These are phyloP conservation scores for Pyrenochaeta sp. DNA, from an alignment of 2,329 filamentous ascomycete genomes.

Conservation along the genomic window DNA sequence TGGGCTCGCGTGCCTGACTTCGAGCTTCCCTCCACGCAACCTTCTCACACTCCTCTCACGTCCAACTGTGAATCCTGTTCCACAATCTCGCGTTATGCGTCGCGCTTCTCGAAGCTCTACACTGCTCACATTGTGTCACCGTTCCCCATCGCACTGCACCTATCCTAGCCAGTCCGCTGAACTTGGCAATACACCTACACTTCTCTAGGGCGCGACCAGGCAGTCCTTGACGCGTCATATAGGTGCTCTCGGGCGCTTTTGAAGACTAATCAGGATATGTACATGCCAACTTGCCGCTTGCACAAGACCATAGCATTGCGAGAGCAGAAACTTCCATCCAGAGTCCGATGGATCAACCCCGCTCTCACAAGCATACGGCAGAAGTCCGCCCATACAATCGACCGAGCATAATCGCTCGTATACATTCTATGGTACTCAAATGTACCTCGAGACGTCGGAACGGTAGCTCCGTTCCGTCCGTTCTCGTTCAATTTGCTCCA, in stretches of 20 bases:
- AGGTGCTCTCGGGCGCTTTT: neutral
- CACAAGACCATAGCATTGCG: neutral
- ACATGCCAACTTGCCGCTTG: neutral
- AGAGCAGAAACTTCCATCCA: neutral
- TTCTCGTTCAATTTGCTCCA: conserved; percentile 1
- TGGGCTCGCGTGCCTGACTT: too few relatives aligned
- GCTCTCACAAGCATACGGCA: neutral
- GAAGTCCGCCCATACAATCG: neutral
- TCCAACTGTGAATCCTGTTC: neutral
- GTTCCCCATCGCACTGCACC: neutral
- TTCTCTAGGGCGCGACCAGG: conserved; percentile 1
- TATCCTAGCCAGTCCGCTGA: neutral
- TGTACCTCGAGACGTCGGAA: neutral
- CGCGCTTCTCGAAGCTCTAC: neutral
- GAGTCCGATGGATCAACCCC: neutral
- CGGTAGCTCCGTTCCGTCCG: neutral
- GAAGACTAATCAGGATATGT: neutral
- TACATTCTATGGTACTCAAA: neutral
- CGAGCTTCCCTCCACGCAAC: neutral
- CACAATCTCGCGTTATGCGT: neutral
- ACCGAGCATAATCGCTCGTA: neutral
- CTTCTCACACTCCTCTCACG: neutral
- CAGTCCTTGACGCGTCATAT: neutral
- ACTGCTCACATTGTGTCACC: conserved; percentile 1
- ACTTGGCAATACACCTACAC: neutral